These are phyloP conservation scores for Pachyrhizus erosus DNA, from an alignment of 306 rosid genomes.

Conservation along the genomic window DNA sequence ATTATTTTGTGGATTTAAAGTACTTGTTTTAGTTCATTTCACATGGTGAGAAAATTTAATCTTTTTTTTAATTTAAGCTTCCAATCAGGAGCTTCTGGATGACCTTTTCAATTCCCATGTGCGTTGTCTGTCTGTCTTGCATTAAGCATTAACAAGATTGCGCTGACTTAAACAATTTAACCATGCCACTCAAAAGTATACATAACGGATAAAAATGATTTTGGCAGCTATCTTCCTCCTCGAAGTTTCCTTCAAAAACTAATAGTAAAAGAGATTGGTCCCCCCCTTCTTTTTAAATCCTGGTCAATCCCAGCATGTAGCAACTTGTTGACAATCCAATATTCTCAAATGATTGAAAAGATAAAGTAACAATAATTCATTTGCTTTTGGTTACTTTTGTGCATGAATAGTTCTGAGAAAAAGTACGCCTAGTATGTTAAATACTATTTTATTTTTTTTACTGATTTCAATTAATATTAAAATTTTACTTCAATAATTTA, in stretches of 20 bases:
- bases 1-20: not conserved
- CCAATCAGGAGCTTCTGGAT: not conserved
- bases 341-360: conserved; percentile 29
- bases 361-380: not conserved
- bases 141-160: conserved; percentile 4
- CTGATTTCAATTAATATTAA: not conserved
- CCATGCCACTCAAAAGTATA: not conserved
- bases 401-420: not conserved
- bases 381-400: not conserved
- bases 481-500: not conserved
- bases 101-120: not conserved
- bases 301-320: not conserved
- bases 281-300: not conserved
- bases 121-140: not conserved
- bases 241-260: not conserved
- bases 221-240: conserved; percentile 3
- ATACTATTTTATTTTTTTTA: too few relatives aligned
- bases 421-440: too few relatives aligned
- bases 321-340: not conserved
- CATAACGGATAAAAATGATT: not conserved
- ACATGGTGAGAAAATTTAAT: not conserved
- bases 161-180: not conserved
- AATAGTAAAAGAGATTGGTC: conserved; percentile 19
- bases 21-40: not conserved
- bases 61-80: not conserved